Percentiles rank a stretch among this genome's conserved stretches.
phyloP scores from a whole-genome alignment of 2,329 filamentous ascomycete genomes.

The Colletotrichum tanaceti region DNA sequence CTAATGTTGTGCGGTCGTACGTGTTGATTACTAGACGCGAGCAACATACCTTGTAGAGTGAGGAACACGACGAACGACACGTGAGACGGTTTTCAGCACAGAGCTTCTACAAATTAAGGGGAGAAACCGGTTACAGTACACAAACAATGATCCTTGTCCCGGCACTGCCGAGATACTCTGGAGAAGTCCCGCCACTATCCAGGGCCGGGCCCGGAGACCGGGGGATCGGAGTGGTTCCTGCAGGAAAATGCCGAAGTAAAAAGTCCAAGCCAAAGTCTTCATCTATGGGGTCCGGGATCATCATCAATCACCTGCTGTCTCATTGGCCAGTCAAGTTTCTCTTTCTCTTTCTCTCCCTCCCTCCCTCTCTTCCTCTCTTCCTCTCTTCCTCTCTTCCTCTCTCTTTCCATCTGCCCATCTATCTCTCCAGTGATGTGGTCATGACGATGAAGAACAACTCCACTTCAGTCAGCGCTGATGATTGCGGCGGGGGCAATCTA shows the following conservation, averaged over 20 bases:
- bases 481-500: not conserved
- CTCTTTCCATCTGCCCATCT: no score
- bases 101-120: no score
- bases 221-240: constrained; percentile 10
- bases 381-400: no score
- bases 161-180: not conserved
- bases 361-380: not conserved
- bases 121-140: no score
- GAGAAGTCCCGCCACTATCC: not conserved
- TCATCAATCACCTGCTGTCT: not conserved
- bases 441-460: not conserved
- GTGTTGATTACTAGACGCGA: no score
- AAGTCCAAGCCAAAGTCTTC: not conserved
- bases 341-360: not conserved
- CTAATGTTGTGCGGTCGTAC: no score
- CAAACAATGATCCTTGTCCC: not conserved
- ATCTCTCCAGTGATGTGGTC: no score
- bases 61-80: not conserved
- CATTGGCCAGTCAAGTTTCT: not conserved
- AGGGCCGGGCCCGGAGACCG: constrained; percentile 7
- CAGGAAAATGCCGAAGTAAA: constrained; percentile 25
- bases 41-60: no score
- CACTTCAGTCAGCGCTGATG: constrained; percentile 1
- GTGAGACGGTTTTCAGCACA: no score
- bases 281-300: not conserved